A percentile compares a stretch with the other conserved stretches of the same genome.
Conservation (phyloP, 495 filamentous ascomycete genomes). For the Thozetella sp. region DNA sequence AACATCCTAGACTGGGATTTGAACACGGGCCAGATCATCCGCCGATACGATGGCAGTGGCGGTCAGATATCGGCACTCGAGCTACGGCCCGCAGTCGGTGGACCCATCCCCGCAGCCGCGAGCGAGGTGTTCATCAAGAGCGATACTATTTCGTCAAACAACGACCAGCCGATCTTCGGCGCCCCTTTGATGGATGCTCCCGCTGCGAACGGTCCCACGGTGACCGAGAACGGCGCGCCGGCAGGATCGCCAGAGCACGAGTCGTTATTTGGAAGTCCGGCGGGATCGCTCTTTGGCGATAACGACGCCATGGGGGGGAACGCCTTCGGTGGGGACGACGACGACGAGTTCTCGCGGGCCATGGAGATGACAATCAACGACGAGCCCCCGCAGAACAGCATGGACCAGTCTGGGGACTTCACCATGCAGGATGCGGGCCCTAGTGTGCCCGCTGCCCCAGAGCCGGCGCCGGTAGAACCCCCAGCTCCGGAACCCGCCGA, state of each 20-base stretch:
- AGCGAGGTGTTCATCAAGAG: constrained; percentile 56
- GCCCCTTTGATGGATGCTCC: constrained; percentile 51
- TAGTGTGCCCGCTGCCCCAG: background rate
- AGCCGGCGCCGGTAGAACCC: background rate
- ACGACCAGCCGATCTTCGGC: constrained; percentile 46
- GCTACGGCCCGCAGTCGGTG: constrained; percentile 73
- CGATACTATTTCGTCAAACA: constrained; percentile 65
- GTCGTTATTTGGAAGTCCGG: constrained; percentile 62
- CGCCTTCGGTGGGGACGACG: constrained; percentile 74
- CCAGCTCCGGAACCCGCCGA: background rate
- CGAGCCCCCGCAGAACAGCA: constrained; percentile 33
- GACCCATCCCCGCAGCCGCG: constrained; percentile 74
- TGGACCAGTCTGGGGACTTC: constrained; percentile 48
- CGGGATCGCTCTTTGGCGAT: constrained; percentile 61
- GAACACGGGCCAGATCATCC: constrained; percentile 77
- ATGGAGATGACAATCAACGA: constrained; percentile 59
- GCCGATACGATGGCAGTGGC: constrained; percentile 73
- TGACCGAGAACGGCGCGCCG: background rate
- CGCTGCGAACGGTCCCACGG: constrained; percentile 26
- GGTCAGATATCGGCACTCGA: constrained; percentile 89
- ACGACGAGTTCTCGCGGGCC: constrained; percentile 82
- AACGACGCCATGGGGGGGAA: constrained; percentile 62
- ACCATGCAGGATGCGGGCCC: constrained; percentile 29
- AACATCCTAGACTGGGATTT: constrained; percentile 93
- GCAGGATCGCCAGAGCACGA: constrained; percentile 72